Base-by-base conservation (phyloP, 139 green algal genomes). In the Tetratostichococcus sp. region DNA sequence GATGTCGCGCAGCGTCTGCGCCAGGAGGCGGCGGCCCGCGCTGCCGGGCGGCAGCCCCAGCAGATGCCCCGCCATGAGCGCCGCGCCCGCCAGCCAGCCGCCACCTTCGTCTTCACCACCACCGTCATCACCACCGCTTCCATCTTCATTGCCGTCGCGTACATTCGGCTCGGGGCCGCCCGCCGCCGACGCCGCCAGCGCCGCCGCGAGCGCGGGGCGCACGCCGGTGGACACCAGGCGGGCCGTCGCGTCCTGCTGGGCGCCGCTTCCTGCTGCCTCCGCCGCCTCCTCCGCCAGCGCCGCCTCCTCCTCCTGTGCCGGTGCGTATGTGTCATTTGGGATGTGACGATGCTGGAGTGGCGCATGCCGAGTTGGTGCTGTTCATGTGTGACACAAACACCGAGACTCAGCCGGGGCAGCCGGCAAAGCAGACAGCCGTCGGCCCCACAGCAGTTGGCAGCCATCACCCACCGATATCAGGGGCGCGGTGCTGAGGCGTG, bases 11-110 rank as follows among this genome's bases (percentile, higher is more conserved):
- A 83, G 23, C 0, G 62, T 35, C 42, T 78, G 43, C 0, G 50
- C 65, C 43, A 84, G 67, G 32, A 75, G 66, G 30, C 75, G 58
- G 26, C 80, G 50, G 28, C 72, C 76, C 35, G 71, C 34, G 4
- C 67, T 76, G 57, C 72, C 75, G 16, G 68, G 43, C 4, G 78
- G 73, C 43, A 72, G 33, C 1, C 35, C 69, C 35, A 85, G 65
- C 35, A 86, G 39, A 58, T 85, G 79, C 1, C 74, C 70, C 28
- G 75, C 25, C 58, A 85, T 43, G 70, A 85, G 59, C 5, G 73
- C 81, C 81, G 79, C 85, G 17, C 58, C 78, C 14, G 62, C 34
- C 42, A 82, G 58, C 65, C 78, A 80, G n/a, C 23, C 25, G 16
- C 65, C 50, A 26, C 14, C 50, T 8, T 17, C 14, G 78, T 42